Evolutionary conservation across 305 asterid species (phyloP), one percentile per base, ranked within the genome.

Genomic region (Fraxinus dipetala): DNA sequence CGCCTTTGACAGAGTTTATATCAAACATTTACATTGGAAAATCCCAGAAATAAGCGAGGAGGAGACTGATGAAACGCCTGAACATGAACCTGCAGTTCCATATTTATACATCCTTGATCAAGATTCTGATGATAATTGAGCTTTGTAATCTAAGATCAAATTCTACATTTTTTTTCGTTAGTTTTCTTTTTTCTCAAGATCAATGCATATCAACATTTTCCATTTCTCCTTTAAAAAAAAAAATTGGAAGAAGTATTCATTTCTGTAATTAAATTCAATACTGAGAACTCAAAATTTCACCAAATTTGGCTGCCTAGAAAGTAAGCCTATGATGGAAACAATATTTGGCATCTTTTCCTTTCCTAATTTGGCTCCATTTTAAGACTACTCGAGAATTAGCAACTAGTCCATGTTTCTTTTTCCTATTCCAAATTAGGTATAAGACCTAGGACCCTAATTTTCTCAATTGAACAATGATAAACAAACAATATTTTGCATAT

Each of bases 1-100:
- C 43, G 97, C 98, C n/a, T 93, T 87, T 75, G 98, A 93, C 85
- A 78, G 83, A 74, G 93, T 86, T 22, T 92, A 87, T 85, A 75
- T 79, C 24, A 83, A 86, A 84, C 92, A 89, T 87, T 84, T 92
- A 65, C 91, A 93, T 78, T 91, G 95, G 93, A 80, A 83, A 81
- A 24, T 76, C 82, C 83, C 72, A 32, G 91, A 79, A 78, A 85
- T 81, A 63, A 81, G 84, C 30, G 85, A 83, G 13, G 85, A 79
- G 3, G 78, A 35, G 69, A 24, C 72, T 31, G 87, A 85, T 40
- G 89, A 88, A 80, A 73, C 88, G 65, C 84, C 54, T 78, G 84
- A 85, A 79, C 88, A 83, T 75, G 63, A 20, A 28, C 85, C 89
- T 43, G 77, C 28, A 51, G 88, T 87, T 84, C 93, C 93, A 28